Evolutionary conservation across 1,284 basidiomycete genomes (phyloP).

Genomic region (Malassezia equina): DNA sequence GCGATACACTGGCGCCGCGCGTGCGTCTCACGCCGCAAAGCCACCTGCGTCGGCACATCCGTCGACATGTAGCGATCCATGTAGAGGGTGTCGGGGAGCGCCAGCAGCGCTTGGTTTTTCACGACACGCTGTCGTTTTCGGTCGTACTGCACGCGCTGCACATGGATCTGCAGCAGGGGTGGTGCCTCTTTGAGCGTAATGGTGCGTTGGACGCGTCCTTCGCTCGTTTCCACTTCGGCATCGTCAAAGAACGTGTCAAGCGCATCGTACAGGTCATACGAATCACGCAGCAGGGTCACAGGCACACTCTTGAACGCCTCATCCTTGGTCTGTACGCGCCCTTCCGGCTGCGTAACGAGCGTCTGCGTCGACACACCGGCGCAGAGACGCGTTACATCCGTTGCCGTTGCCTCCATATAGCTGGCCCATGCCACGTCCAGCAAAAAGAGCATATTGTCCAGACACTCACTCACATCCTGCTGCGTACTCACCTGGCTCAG

Average conservation of each 20-base stretch:
- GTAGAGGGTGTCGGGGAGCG: slow-evolving; percentile 72
- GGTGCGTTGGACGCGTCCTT: slow-evolving; percentile 74
- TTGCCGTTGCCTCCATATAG: slow-evolving; percentile 17
- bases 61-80: slow-evolving; percentile 74
- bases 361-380: slow-evolving; percentile 34
- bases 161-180: slow-evolving; percentile 82
- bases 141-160: slow-evolving; percentile 94
- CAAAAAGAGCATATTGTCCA: slow-evolving; percentile 98
- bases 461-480: slow-evolving; percentile 94
- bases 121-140: slow-evolving; percentile 73
- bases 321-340: slow-evolving; percentile 58
- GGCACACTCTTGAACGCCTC: slow-evolving; percentile 87
- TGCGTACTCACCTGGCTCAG: slow-evolving; percentile 62
- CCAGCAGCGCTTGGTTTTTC: slow-evolving; percentile 91
- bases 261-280: slow-evolving; percentile 85
- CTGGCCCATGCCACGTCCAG: slow-evolving; percentile 79
- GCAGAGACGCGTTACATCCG: slow-evolving; percentile 21
- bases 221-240: slow-evolving; percentile 69
- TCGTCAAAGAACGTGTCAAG: slow-evolving; percentile 85
- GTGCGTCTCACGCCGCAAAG: neutral
- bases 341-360: slow-evolving; percentile 12
- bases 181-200: slow-evolving; percentile 77
- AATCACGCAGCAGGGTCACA: slow-evolving; percentile 75
- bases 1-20: slow-evolving; percentile 56
- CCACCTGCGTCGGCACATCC: neutral